Conservation (phyloP, 163 green algal species). For the Chlamydomonas reinhardtii region DNA sequence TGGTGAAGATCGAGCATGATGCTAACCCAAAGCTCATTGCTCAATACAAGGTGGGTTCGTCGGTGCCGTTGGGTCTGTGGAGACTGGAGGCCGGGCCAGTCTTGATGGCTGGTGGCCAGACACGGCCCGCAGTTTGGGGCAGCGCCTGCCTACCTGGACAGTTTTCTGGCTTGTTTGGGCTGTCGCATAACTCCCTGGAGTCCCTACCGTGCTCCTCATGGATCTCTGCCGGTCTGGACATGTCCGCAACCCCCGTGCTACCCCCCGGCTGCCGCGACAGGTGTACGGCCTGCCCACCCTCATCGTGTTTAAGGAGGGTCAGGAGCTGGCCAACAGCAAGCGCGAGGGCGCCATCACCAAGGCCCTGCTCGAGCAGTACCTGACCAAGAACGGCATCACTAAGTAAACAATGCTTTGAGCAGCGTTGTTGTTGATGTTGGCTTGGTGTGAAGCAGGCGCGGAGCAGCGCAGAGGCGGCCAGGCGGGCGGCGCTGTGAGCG, state of each 20-base stretch:
- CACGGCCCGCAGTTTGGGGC: too few relatives aligned
- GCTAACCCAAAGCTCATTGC: conserved; percentile 86
- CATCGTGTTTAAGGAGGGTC: conserved; percentile 92
- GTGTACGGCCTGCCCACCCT: conserved; percentile 96
- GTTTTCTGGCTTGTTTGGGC: too few relatives aligned
- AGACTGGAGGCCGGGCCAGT: too few relatives aligned
- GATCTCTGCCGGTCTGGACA: too few relatives aligned
- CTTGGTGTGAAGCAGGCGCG: not conserved
- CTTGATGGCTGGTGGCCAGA: too few relatives aligned
- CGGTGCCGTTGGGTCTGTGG: not conserved
- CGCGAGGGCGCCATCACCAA: conserved; percentile 92
- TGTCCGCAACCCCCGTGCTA: too few relatives aligned
- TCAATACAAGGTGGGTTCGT: conserved; percentile 86
- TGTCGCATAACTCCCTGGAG: too few relatives aligned
- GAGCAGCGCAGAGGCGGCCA: not conserved
- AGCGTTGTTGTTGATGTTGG: not conserved
- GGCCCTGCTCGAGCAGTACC: conserved; percentile 79
- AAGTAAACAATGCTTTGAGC: not conserved
- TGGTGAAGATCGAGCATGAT: conserved; percentile 96
- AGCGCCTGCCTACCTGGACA: too few relatives aligned
- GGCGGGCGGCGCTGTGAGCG: too few relatives aligned
- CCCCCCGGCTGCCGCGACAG: conserved; percentile 44
- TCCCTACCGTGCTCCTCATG: too few relatives aligned
- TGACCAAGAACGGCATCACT: conserved; percentile 71
- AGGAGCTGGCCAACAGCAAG: conserved; percentile 83